A percentile compares a stretch with the other conserved stretches of the same genome.
phyloP scores from a whole-genome alignment of 768 basidiomycete species.

The Stropharia rugosoannulata region DNA sequence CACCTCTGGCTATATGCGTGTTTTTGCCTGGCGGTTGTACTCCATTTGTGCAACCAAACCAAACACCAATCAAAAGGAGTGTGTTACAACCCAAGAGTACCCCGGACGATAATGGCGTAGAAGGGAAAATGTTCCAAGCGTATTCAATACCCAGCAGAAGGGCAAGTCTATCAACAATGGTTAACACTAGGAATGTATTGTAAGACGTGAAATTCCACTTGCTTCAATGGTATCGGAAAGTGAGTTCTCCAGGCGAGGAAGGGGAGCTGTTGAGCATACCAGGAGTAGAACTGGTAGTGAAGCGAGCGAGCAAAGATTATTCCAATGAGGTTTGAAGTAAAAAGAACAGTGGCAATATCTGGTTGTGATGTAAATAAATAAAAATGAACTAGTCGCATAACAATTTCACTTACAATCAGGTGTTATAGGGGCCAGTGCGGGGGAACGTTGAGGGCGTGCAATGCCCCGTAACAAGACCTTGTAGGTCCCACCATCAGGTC shows the following conservation, averaged over 20 bases:
- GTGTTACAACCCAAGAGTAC: conserved; percentile 52
- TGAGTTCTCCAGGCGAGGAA: conserved; percentile 76
- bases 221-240: conserved; percentile 66
- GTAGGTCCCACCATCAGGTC: conserved; percentile 64
- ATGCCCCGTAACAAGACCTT: conserved; percentile 55
- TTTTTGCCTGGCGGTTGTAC: background rate
- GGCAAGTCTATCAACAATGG: conserved; percentile 43
- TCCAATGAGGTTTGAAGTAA: conserved; percentile 91
- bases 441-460: conserved; percentile 46
- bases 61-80: conserved; percentile 39
- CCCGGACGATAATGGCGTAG: conserved; percentile 65
- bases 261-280: conserved; percentile 93
- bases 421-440: conserved; percentile 44
- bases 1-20: background rate
- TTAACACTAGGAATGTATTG: background rate
- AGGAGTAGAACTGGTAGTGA: conserved; percentile 98
- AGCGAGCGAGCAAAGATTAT: conserved; percentile 90
- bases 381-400: background rate
- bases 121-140: conserved; percentile 88
- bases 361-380: background rate
- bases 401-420: conserved; percentile 57
- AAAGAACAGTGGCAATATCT: conserved; percentile 82
- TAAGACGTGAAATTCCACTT: conserved; percentile 20
- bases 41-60: conserved; percentile 26
- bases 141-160: conserved; percentile 71